phyloP scores from a whole-genome alignment of 208 protist genomes.

The Crithidia expoeki region DNA sequence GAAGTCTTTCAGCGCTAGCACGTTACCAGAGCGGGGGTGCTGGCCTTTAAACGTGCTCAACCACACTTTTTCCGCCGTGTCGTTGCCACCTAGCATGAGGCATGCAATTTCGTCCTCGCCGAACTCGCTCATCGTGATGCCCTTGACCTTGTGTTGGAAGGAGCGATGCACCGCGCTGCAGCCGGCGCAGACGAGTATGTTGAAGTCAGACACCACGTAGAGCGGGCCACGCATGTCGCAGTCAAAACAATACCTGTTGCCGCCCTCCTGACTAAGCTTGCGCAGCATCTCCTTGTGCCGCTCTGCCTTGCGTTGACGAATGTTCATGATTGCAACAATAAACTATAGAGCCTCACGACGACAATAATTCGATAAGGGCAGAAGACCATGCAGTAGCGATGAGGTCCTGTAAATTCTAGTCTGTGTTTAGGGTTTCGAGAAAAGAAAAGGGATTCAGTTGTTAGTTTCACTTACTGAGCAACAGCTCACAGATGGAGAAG shows the following conservation, averaged over 20 bases:
- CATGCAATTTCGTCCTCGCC: conserved; percentile 66
- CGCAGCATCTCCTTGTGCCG: conserved; percentile 71
- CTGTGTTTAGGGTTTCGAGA: too few relatives aligned
- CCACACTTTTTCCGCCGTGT: conserved; percentile 64
- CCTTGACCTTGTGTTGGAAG: conserved; percentile 89
- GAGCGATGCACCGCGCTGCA: conserved; percentile 82
- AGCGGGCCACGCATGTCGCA: conserved; percentile 74
- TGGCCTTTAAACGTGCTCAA: conserved; percentile 45
- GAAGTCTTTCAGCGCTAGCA: conserved; percentile 49
- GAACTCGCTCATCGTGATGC: conserved; percentile 88
- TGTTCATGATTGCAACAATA: conserved; percentile 45
- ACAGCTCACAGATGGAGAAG: too few relatives aligned
- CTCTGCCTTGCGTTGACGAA: conserved; percentile 59
- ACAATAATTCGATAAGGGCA: too few relatives aligned
- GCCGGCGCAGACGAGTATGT: conserved; percentile 83
- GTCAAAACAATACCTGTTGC: conserved; percentile 77
- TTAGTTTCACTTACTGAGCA: neutral
- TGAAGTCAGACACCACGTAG: conserved; percentile 75
- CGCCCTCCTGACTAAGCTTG: conserved; percentile 53
- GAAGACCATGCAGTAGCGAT: too few relatives aligned
- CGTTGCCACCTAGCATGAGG: conserved; percentile 67
- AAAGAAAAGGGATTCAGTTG: neutral
- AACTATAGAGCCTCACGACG: too few relatives aligned
- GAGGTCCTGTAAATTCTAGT: too few relatives aligned
- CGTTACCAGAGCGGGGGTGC: conserved; percentile 49